Evolutionary conservation across 352 stramenopile species (phyloP).

Genomic region (Globisporangium rhizosaccharum): DNA sequence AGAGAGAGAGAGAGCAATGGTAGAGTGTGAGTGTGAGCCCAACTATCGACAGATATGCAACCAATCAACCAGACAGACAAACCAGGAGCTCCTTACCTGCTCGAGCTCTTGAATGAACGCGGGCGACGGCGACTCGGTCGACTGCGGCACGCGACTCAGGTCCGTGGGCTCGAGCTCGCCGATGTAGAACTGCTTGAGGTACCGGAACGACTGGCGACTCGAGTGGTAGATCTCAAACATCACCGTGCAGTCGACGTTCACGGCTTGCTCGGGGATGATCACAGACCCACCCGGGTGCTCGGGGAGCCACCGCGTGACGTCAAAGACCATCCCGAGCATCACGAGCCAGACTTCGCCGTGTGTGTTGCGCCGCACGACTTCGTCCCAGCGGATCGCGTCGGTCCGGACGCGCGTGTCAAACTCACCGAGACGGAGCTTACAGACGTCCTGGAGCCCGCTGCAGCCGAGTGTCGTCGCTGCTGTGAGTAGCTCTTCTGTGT

Average conservation of each 20-base stretch:
- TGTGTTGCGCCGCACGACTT: slow-evolving; percentile 72
- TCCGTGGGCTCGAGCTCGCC: slow-evolving; percentile 75
- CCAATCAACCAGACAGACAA: not conserved
- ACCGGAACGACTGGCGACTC: slow-evolving; percentile 88
- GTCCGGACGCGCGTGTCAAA: slow-evolving; percentile 81
- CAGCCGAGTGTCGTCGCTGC: slow-evolving; percentile 68
- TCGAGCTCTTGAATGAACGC: slow-evolving; percentile 74
- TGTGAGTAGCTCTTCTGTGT: slow-evolving; percentile 65
- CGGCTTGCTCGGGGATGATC: slow-evolving; percentile 79
- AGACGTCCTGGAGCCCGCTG: slow-evolving; percentile 73
- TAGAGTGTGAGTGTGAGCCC: too few relatives aligned
- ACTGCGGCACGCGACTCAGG: slow-evolving; percentile 38
- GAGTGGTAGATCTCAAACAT: slow-evolving; percentile 93
- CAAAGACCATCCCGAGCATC: slow-evolving; percentile 87
- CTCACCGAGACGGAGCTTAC: slow-evolving; percentile 58
- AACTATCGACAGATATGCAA: not conserved
- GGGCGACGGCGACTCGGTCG: slow-evolving; percentile 42
- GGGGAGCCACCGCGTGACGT: slow-evolving; percentile 85
- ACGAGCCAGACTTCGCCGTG: slow-evolving; percentile 78
- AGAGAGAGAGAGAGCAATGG: not conserved
- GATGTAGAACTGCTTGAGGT: slow-evolving; percentile 91
- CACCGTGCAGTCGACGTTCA: slow-evolving; percentile 85
- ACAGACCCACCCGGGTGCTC: slow-evolving; percentile 82
- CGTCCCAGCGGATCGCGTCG: slow-evolving; percentile 73
- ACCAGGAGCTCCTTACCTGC: slow-evolving; percentile 25